Base-by-base conservation (phyloP, 2,329 filamentous ascomycete genomes). In the Alternaria triticimaculans region DNA sequence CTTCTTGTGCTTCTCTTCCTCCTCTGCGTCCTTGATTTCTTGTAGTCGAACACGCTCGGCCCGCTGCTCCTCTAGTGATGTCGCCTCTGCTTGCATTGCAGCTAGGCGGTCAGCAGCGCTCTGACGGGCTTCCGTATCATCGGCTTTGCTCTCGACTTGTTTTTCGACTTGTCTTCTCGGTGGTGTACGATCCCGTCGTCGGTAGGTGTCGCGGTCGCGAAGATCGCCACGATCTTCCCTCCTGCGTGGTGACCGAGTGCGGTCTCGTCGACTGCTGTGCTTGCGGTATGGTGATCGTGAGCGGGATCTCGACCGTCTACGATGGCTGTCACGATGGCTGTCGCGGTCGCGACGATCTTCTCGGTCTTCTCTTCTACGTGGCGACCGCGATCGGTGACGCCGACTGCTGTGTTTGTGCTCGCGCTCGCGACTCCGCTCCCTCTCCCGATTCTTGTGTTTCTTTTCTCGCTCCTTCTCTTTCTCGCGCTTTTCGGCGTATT, bases 381-480 rank as follows among this genome's bases (percentile, higher is more conserved):
- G 73, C 41, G 81, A 81, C 9, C 78, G 73, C 30, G 76, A 80
- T 11, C 77, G 75, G 30, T 76, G 76, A 26, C 79, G 75, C 5
- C 76, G 73, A 26, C 73, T 74, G 51, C 68, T 71, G 44, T 72
- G 68, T 25, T 72, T 65, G 62, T 70, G 66, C 25, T 65, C 63
- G 55, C 64, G 55, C 49, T 69, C 50, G 45, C 68, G 53, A 51
- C 66, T 64, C 21, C 76, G 74, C 41, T 75, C 75, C n/a, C 70
- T 68, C 30, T 75, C 78, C 58, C 76, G 76, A 59, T 82, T 76
- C 50, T 74, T 76, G 62, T 82, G 83, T 48, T 87, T 84, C 0
- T 88, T 88, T 80, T 80, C 79, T 41, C 76, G 72, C 48, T 81
- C 79, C 59, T 78, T 80, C 62, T 78, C 73, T 53, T 77, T 76